Evolutionary conservation across 257 asterid species (phyloP), one percentile per base, ranked within the genome.

Genomic region (Nemophila menziesii): DNA sequence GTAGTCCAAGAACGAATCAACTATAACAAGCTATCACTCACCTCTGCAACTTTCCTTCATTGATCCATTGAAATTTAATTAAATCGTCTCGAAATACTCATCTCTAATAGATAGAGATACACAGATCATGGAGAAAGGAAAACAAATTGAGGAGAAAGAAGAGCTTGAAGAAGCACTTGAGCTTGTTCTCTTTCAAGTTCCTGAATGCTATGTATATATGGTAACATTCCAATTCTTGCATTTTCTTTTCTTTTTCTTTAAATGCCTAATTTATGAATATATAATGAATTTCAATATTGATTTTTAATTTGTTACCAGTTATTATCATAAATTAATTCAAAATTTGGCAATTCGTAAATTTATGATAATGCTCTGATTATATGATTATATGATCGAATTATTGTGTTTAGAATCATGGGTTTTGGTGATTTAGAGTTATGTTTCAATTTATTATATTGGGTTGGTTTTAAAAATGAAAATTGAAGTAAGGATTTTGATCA

Each of bases 171-270:
- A 72, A 55, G 79, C 82, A 23, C 38, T 75, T 41, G 92, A 85
- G 69, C 63, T 80, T 36, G 61, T 74, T 58, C 75, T 78, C 39
- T 85, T 78, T 72, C 93, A 85, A 71, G 93, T 80, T 34, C 44
- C 93, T 39, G 96, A 80, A 67, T 80, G 92, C 68, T 85, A 80
- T 60, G 96, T 85, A 41, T 85, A 85, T 68, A 54, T 85, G 87
- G 96, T 85, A 76, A 24, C 22, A 38, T 24, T 22, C 24, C 54
- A 19, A 4, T 11, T 20, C 29, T 42, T 43, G 27, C 29, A 23
- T 29, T 57, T 44, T 5, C 22, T 17, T 12, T 51, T 48, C 39
- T 19, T 2, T 26, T 52, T 41, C 4, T 40, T 40, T 40, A 15
- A 1, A 16, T 17, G 16, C 4, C 22, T 8, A 21, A 16, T 42